Evolutionary conservation across 2,329 filamentous ascomycete species (phyloP).

Genomic region (Aspergillus sclerotialis): DNA sequence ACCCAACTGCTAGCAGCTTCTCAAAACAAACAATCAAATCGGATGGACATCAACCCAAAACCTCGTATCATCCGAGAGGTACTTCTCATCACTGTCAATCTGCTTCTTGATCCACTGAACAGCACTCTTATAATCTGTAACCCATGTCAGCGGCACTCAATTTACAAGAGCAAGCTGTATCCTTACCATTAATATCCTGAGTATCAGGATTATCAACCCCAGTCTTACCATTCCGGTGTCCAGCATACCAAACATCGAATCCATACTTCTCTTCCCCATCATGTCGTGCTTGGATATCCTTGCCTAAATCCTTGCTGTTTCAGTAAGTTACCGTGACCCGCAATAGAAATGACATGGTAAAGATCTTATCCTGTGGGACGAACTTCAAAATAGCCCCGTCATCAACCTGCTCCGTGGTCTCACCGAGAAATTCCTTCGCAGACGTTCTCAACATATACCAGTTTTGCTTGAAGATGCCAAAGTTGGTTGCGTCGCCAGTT

Average conservation of each 20-base stretch:
- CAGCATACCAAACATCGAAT: conserved; percentile 15
- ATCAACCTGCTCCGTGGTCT: conserved; percentile 13
- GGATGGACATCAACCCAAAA: conserved; percentile 19
- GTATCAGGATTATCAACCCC: conserved; percentile 14
- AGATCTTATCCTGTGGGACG: too few species aligned
- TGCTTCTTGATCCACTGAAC: conserved; percentile 23
- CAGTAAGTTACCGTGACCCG: too few species aligned
- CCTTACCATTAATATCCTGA: conserved; percentile 13
- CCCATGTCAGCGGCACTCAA: neutral
- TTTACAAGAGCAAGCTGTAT: neutral
- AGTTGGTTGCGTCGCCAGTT: conserved; percentile 20
- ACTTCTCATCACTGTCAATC: conserved; percentile 14
- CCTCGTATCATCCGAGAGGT: conserved; percentile 20
- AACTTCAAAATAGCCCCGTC: conserved; percentile 23
- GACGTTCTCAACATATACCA: conserved; percentile 22
- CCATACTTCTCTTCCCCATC: conserved; percentile 14
- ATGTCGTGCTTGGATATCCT: conserved; percentile 16
- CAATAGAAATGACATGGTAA: too few species aligned
- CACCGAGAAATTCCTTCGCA: conserved; percentile 15
- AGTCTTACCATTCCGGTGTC: conserved; percentile 17
- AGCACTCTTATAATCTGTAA: conserved; percentile 11
- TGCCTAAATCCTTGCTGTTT: conserved; percentile 9
- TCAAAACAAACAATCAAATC: conserved; percentile 8
- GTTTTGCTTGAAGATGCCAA: conserved; percentile 28
- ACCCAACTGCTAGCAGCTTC: too few species aligned